Evolutionary conservation across 148 eudicot genomes (phyloP), one percentile per base, ranked within the genome.

Genomic region (Selenicereus undatus): DNA sequence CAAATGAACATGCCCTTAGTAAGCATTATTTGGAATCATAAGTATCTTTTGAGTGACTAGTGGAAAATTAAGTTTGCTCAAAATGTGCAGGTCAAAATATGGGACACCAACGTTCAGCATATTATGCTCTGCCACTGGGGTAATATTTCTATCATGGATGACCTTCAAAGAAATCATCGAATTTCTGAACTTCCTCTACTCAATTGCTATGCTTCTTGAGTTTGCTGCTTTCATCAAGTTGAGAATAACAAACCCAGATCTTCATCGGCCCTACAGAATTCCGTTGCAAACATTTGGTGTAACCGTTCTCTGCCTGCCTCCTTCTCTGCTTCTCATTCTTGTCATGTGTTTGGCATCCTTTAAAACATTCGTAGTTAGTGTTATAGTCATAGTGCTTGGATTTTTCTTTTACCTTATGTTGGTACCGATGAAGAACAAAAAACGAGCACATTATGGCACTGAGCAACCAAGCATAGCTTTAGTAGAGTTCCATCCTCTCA

Each of bases 91-190:
- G 83, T 93, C 97, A 39, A 93, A 89, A 80, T 83, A 88, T 69
- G 94, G 94, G 73, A 93, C 97, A 30, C 97, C 97, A 0, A 90
- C 97, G 66, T 30, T 89, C 78, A 93, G 97, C 87, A 93, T 93
- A 68, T 79, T 93, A 80, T 90, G 91, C 81, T 93, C 97, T 7
- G 94, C 97, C 71, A 85, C 87, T 24, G 97, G 97, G 35, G 97
- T 93, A 22, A 83, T 91, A 85, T 87, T 91, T 85, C 82, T 91
- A 26, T 93, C 97, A 54, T 91, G 94, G 94, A 91, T 93, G 93
- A 90, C 89, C 60, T 93, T 93, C 79, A 92, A 91, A 26, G 94
- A 93, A 84, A 93, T 93, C 80, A 83, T 93, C 71, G 92, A 91
- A 83, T 88, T 91, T 76, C 89, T 90, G 54, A 93, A 93, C 87